These are phyloP conservation scores for Aspergillus aculeatinus DNA, from an alignment of 2,329 filamentous ascomycete species.

Conservation along the genomic window DNA sequence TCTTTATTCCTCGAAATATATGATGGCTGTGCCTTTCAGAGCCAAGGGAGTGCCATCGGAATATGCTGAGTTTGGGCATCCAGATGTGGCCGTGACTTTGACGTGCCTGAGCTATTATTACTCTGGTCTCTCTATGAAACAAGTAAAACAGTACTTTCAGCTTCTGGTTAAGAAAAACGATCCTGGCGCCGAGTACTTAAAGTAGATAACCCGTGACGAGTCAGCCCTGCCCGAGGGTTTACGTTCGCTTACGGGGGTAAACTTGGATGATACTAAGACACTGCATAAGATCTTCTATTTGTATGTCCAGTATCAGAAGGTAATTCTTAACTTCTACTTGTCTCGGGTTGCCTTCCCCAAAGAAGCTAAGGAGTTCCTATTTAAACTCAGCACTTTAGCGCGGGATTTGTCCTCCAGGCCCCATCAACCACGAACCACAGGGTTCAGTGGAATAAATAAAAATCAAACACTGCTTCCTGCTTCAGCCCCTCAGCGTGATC, in stretches of 20 bases:
- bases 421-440: constrained; percentile 52
- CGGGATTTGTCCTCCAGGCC: constrained; percentile 59
- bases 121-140: constrained; percentile 51
- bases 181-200: constrained; percentile 47
- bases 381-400: constrained; percentile 63
- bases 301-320: constrained; percentile 52
- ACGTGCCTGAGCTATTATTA: constrained; percentile 60
- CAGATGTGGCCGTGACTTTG: constrained; percentile 57
- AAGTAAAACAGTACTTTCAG: constrained; percentile 50
- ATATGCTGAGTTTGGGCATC: constrained; percentile 62
- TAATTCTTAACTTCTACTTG: constrained; percentile 63
- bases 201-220: constrained; percentile 28
- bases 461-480: constrained; percentile 58
- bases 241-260: constrained; percentile 52
- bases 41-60: constrained; percentile 59
- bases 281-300: constrained; percentile 55
- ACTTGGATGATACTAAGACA: constrained; percentile 55
- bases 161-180: constrained; percentile 54
- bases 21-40: constrained; percentile 58
- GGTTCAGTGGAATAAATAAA: constrained; percentile 71
- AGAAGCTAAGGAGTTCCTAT: constrained; percentile 61
- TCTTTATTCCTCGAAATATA: constrained; percentile 43
- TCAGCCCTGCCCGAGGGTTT: constrained; percentile 39
- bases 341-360: constrained; percentile 58
- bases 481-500: constrained; percentile 55